Evolutionary conservation across 495 filamentous ascomycete genomes (phyloP), one percentile per base, ranked within the genome.

Genomic region (Parathielavia appendiculata): DNA sequence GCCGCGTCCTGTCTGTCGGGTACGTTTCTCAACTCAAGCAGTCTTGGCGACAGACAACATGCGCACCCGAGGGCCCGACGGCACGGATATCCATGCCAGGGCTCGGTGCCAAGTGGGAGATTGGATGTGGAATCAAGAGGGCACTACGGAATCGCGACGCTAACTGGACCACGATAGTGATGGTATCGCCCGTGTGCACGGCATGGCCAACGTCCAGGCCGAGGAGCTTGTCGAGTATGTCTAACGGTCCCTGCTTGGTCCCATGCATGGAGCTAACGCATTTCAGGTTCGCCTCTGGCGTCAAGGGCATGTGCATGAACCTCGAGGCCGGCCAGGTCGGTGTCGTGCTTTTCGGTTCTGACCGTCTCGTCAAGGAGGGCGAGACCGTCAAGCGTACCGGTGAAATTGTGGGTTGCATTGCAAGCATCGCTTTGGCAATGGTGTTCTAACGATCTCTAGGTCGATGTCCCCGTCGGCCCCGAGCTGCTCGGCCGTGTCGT

Each of bases 241-340:
- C 36, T 5, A 34, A 44, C 45, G 41, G n/a, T 10, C 22, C 54
- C 40, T 26, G 56, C 5, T 11, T 35, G 51, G 23, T 44, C 16
- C 19, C 59, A 17, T 47, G 51, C 55, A 55, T 54, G 35, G 4
- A 17, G 34, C 66, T 68, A 64, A 74, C 52, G 5, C 38, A 30
- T 43, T 58, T 62, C 59, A 96, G 93, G 83, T 98, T 98, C 83
- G 91, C 93, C 69, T 98, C 93, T 65, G 93, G 93, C 76, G 93
- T 98, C 73, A 97, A 97, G 86, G 93, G 93, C 76, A 98, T 98
- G 93, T 97, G 95, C 89, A 96, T 98, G 92, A 98, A 98, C 86
- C 84, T 98, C 75, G 93, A 98, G 81, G 93, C 93, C 76, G 93
- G 93, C 76, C 95, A 97, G 80, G 93, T 98, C 78, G 93, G 93